phyloP scores from a whole-genome alignment of 805 yeast genomes.

The Wickerhamomyces bovis region DNA sequence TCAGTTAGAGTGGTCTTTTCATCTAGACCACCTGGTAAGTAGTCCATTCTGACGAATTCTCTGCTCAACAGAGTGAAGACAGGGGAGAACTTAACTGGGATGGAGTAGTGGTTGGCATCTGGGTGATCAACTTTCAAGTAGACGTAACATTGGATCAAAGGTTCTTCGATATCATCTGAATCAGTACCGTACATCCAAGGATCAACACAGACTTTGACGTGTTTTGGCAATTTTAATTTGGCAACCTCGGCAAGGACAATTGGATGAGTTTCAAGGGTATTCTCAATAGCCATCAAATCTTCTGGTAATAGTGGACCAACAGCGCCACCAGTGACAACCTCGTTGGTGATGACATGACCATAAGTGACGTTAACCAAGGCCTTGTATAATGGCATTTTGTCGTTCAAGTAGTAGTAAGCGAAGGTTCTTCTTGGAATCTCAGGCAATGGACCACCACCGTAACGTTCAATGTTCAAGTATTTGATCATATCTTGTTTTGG shows the following conservation, averaged over 20 bases:
- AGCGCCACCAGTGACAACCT: conserved; percentile 50
- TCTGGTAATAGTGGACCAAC: conserved; percentile 71
- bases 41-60: conserved; percentile 66
- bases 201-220: conserved; percentile 51
- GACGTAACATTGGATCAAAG: conserved; percentile 69
- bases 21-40: conserved; percentile 66
- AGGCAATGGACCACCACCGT: conserved; percentile 43
- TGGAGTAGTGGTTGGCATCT: conserved; percentile 71
- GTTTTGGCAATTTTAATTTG: conserved; percentile 55
- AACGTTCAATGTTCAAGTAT: conserved; percentile 62
- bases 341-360: conserved; percentile 55
- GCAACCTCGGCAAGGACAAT: conserved; percentile 55
- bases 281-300: conserved; percentile 52
- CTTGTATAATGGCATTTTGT: conserved; percentile 50
- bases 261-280: conserved; percentile 47
- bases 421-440: conserved; percentile 63
- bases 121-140: conserved; percentile 63
- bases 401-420: conserved; percentile 58
- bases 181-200: conserved; percentile 89
- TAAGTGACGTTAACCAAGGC: conserved; percentile 62
- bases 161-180: conserved; percentile 42
- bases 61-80: conserved; percentile 58
- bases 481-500: conserved; percentile 68
- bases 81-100: conserved; percentile 69
- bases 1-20: conserved; percentile 45